phyloP scores from a whole-genome alignment of 352 stramenopile species.

The Phytopythium chamaehyphon region DNA sequence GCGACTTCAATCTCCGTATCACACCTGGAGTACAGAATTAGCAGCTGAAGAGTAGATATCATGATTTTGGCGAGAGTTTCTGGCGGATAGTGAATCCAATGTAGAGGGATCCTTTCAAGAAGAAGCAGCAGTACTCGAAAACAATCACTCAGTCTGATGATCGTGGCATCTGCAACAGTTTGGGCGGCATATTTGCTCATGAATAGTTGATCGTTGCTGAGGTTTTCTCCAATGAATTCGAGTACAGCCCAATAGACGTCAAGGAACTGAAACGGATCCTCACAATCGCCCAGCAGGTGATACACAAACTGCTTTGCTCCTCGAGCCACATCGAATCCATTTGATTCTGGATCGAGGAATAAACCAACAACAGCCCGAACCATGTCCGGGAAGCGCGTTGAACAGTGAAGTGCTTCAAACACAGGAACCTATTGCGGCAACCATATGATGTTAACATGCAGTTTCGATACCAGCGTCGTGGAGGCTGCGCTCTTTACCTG shows the following conservation, averaged over 20 bases:
- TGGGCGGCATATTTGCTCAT: conserved; percentile 18
- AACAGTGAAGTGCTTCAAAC: conserved; percentile 51
- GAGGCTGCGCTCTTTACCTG: conserved; percentile 13
- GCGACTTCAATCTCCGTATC: conserved; percentile 20
- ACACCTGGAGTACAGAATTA: conserved; percentile 31
- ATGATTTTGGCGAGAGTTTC: conserved; percentile 40
- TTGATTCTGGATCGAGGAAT: conserved; percentile 24
- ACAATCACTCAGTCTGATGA: conserved; percentile 23
- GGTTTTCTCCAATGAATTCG: conserved; percentile 28
- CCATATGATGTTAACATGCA: not conserved
- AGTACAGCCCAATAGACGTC: conserved; percentile 49
- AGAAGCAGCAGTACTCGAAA: conserved; percentile 39
- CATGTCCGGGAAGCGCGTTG: conserved; percentile 23
- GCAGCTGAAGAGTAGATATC: conserved; percentile 36
- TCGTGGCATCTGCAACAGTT: conserved; percentile 2
- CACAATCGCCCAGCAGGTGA: conserved; percentile 32
- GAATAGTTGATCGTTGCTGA: conserved; percentile 20
- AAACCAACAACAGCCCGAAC: conserved; percentile 24
- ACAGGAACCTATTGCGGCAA: conserved; percentile 35
- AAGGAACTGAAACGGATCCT: conserved; percentile 44
- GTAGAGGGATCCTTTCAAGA: conserved; percentile 22
- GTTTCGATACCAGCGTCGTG: not conserved
- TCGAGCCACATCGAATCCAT: conserved; percentile 6
- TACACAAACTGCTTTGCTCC: conserved; percentile 30
- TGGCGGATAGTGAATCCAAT: conserved; percentile 57